Base-by-base conservation (phyloP, 2,329 filamentous ascomycete genomes). In the Fusarium nurragi region DNA sequence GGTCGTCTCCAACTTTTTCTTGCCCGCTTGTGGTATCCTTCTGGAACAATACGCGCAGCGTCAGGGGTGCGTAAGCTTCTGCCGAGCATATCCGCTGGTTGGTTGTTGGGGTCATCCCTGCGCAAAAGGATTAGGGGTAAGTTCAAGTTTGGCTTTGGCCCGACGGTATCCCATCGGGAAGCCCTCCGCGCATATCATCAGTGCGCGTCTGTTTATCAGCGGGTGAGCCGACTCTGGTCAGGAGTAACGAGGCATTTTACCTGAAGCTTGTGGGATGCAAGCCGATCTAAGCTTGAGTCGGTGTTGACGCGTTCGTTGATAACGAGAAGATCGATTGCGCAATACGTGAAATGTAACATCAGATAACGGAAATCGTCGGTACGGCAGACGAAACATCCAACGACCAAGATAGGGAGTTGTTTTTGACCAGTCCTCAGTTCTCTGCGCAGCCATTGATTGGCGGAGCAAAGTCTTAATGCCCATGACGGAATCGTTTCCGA, bases 41-140 rank as follows among this genome's bases (percentile, higher is more conserved):
- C 39, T 52, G n/a, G 56, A 59, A 59, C 32, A 43, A 41, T 58
- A 45, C 38, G 44, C 45, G 54, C 45, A 52, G 25, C 48, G n/a
- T 4, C 32, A 48, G 28, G 37, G n/a, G 40, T n/a, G 19, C 25
- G 7, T 32, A 14, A 11, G 16, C 19, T 23, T 43, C 30, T 21
- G 26, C 34, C 43, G 34, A 16, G 22, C 13, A 9, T 25, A 36
- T 12, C 30, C 54, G 26, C 4, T 32, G 43, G 6, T 21, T 26
- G 32, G 22, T 38, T 45, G 37, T 5, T 2, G 11, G 26, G 26
- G 26, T 10, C 9, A 34, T 34, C 30, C 30, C 30, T 34, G 30
- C 16, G 14, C 14, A 16, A 16, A 32, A 13, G 30, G 22, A 34
- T 39, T 46, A 38, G 54, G 25, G 21, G 30, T 22, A 11, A 19